A percentile compares a stretch with the other conserved stretches of the same genome.
Evolutionary conservation across 169 alveolate species (phyloP).

Genomic region (Plasmodium cynomolgi): DNA sequence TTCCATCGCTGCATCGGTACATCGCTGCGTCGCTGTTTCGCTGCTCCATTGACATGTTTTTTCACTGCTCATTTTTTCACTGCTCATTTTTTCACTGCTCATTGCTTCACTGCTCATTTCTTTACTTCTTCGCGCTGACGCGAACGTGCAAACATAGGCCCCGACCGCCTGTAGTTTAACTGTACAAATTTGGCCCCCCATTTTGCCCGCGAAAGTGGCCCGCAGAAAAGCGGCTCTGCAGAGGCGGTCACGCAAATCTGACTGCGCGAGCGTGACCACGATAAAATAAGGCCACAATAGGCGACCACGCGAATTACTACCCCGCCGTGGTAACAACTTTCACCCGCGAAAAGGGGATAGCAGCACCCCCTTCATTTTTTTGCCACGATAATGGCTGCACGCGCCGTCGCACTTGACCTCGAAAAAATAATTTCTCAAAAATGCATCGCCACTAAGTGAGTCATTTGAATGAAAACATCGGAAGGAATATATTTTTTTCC

Average conservation of each 20-base stretch:
- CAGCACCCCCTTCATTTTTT: not conserved
- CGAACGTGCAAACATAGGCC: not conserved
- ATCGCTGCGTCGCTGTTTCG: not conserved
- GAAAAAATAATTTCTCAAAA: not conserved
- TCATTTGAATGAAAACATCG: not conserved
- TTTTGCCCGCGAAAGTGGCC: not conserved
- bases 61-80: no score
- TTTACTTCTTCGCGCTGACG: not conserved
- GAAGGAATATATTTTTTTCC: not conserved
- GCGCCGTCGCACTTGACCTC: not conserved
- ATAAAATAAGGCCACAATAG: not conserved
- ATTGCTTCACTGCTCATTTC: no score
- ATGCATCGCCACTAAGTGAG: not conserved
- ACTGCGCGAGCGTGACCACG: not conserved
- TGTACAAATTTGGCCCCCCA: not conserved
- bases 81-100: no score
- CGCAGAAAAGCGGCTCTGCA: not conserved
- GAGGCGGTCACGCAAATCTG: not conserved
- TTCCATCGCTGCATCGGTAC: not conserved
- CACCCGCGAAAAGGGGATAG: not conserved
- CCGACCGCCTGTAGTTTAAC: not conserved
- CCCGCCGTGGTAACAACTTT: not conserved
- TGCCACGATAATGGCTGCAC: not conserved
- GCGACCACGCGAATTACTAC: not conserved
- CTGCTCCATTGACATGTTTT: not conserved